phyloP scores from a whole-genome alignment of 495 filamentous ascomycete species.

The Podospora appendiculata region DNA sequence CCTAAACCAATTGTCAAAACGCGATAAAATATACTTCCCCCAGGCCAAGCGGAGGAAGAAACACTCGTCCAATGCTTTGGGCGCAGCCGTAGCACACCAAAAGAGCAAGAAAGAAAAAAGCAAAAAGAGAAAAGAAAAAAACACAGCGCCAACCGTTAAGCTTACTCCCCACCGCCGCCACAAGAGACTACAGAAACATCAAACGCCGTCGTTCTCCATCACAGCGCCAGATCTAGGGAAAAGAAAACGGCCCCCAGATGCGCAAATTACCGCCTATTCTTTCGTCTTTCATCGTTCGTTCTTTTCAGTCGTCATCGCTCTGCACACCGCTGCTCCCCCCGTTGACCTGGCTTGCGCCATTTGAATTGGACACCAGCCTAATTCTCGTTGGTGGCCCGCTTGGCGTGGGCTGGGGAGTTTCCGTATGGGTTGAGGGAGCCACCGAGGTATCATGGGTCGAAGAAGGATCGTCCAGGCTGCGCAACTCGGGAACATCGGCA shows the following conservation, averaged over 20 bases:
- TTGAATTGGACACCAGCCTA: conserved; percentile 51
- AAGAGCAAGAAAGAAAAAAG: not conserved
- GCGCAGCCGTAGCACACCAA: too few species aligned
- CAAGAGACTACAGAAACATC: not conserved
- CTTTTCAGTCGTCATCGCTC: conserved; percentile 39
- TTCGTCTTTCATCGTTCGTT: not conserved
- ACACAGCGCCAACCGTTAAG: not conserved
- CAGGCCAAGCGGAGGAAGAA: not conserved
- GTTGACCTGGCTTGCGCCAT: conserved; percentile 33
- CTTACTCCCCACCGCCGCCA: too few species aligned
- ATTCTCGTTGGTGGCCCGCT: conserved; percentile 35
- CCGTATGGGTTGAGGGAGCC: conserved; percentile 56
- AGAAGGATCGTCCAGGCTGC: conserved; percentile 53
- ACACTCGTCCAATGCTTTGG: not conserved
- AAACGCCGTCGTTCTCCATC: not conserved
- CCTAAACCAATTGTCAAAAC: not conserved
- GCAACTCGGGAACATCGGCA: conserved; percentile 63
- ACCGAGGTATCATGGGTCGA: conserved; percentile 56
- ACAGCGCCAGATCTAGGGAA: too few species aligned
- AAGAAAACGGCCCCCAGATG: too few species aligned
- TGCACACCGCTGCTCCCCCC: conserved; percentile 28
- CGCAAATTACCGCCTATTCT: not conserved
- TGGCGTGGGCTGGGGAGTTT: conserved; percentile 58
- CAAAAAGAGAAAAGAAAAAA: not conserved
- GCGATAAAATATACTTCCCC: not conserved